Conservation (phyloP, 108 stramenopile genomes). For the Schizochytrium sp. region DNA sequence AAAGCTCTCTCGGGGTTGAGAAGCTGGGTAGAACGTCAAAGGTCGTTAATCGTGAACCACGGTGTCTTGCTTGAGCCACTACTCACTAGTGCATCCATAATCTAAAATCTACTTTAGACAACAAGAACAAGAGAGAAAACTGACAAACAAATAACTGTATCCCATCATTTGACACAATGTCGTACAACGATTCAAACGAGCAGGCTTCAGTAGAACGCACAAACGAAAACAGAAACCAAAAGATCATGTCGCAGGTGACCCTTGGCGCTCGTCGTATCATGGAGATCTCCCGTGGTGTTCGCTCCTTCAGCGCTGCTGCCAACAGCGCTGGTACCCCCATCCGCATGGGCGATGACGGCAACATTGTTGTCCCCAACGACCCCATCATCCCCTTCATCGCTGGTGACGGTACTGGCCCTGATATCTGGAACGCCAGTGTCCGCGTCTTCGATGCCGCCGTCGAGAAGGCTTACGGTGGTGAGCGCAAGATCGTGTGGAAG, state of each 20-base stretch:
- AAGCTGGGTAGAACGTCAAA: no score
- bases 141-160: no score
- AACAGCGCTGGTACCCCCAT: background rate
- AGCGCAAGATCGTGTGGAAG: constrained; percentile 56
- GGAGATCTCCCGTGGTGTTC: constrained; percentile 42
- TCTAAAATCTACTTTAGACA: no score
- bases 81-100: no score
- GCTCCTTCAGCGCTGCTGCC: constrained; percentile 33
- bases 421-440: constrained; percentile 63
- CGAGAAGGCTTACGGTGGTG: constrained; percentile 63
- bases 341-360: constrained; percentile 51
- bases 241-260: background rate
- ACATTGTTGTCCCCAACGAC: constrained; percentile 60
- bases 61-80: no score
- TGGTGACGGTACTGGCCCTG: constrained; percentile 66
- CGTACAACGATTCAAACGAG: no score
- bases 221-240: no score
- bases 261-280: constrained; percentile 16
- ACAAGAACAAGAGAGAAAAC: no score
- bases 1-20: no score
- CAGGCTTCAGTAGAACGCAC: no score
- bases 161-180: no score
- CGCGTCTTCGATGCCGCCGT: constrained; percentile 64
- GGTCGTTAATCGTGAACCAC: no score
- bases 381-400: constrained; percentile 68